These are phyloP conservation scores for Hyparrhenia diplandra DNA, from an alignment of 176 grass and related monocot species.

Conservation along the genomic window DNA sequence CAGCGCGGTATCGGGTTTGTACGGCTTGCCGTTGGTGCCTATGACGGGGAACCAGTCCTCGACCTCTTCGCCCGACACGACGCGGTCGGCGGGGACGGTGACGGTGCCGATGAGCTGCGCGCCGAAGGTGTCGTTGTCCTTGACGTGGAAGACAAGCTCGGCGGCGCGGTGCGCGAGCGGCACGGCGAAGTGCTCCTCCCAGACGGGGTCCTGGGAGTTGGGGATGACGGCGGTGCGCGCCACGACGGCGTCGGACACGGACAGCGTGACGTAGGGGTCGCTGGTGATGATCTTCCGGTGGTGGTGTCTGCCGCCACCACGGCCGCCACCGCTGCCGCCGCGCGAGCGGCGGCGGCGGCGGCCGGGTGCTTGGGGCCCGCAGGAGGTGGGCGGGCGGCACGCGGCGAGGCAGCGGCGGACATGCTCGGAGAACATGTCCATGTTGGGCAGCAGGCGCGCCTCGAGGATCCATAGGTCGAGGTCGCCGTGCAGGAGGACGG, in stretches of 20 bases:
- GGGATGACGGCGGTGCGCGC: slow-evolving; percentile 80
- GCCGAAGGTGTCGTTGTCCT: slow-evolving; percentile 89
- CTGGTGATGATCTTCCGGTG: slow-evolving; percentile 78
- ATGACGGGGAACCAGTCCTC: slow-evolving; percentile 58
- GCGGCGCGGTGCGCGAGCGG: slow-evolving; percentile 71
- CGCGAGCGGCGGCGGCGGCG: not conserved
- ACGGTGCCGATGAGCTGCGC: slow-evolving; percentile 86
- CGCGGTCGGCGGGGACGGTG: slow-evolving; percentile 26
- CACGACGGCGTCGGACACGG: slow-evolving; percentile 60
- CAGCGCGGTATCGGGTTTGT: slow-evolving; percentile 68
- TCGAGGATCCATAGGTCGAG: slow-evolving; percentile 72
- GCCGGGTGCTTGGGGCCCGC: slow-evolving; percentile 18
- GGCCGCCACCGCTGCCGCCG: not conserved
- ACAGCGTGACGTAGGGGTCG: slow-evolving; percentile 92
- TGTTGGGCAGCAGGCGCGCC: slow-evolving; percentile 88
- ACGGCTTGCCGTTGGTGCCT: slow-evolving; percentile 41
- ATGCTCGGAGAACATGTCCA: slow-evolving; percentile 88
- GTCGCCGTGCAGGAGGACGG: slow-evolving; percentile 70
- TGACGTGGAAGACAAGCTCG: slow-evolving; percentile 69
- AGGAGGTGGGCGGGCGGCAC: slow-evolving; percentile 39
- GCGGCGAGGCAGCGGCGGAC: slow-evolving; percentile 58
- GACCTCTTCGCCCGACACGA: slow-evolving; percentile 32
- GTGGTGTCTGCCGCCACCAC: not conserved
- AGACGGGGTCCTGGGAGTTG: slow-evolving; percentile 67
- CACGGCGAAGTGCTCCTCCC: slow-evolving; percentile 72